Evolutionary conservation across 495 filamentous ascomycete species (phyloP).

Genomic region (Lasiosphaeria hispida): DNA sequence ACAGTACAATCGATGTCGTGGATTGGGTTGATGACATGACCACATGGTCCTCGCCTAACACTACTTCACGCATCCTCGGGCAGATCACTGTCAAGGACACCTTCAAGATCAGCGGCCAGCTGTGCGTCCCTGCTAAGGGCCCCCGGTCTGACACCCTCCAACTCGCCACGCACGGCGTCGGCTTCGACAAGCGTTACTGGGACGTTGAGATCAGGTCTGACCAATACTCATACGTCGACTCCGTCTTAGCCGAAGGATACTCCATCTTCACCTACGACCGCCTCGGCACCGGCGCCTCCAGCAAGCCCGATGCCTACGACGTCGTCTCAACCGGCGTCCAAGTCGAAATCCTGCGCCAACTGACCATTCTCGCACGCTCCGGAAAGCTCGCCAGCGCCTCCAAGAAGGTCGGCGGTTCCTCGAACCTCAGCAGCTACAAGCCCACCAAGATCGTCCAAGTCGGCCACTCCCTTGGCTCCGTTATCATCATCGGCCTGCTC

Average conservation of each 20-base stretch:
- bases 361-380: constrained; percentile 32
- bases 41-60: constrained; percentile 15
- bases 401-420: not conserved
- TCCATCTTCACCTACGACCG: constrained; percentile 46
- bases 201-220: constrained; percentile 31
- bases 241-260: constrained; percentile 34
- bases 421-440: constrained; percentile 3
- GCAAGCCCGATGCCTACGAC: constrained; percentile 38
- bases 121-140: constrained; percentile 37
- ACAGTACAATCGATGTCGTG: constrained; percentile 32
- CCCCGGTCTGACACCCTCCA: constrained; percentile 41
- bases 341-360: constrained; percentile 35
- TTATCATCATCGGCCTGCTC: constrained; percentile 26
- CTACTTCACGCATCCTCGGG: constrained; percentile 11
- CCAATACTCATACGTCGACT: constrained; percentile 46
- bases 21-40: constrained; percentile 23
- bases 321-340: constrained; percentile 35
- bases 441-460: constrained; percentile 40
- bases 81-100: constrained; percentile 35
- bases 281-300: constrained; percentile 36
- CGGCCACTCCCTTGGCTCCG: constrained; percentile 40
- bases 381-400: constrained; percentile 16
- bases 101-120: constrained; percentile 43
- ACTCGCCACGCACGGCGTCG: constrained; percentile 56
- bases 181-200: constrained; percentile 53